Conservation (phyloP, 495 filamentous ascomycete species). For the Lophiostoma macrostomum region DNA sequence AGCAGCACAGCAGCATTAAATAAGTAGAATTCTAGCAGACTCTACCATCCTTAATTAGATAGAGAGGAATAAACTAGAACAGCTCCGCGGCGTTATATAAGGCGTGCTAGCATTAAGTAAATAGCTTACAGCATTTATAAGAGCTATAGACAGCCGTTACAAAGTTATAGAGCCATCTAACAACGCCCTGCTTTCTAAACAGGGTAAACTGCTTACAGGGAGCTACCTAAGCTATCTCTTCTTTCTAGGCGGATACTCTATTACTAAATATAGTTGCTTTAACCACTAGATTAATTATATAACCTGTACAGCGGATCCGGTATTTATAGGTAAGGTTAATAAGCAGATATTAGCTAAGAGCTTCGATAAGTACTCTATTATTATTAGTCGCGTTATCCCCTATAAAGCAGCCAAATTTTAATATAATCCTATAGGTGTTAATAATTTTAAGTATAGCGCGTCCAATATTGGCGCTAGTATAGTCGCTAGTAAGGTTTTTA, state of each 20-base stretch:
- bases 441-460: not conserved
- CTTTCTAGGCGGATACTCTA: not conserved
- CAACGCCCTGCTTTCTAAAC: not conserved
- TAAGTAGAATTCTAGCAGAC: not conserved
- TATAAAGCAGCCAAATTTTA: constrained; percentile 1
- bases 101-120: not conserved
- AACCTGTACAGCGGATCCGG: not conserved
- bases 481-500: not conserved
- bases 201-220: not conserved
- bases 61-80: not conserved
- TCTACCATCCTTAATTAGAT: not conserved
- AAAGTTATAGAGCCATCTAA: constrained; percentile 2
- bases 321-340: not conserved
- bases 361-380: not conserved
- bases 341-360: not conserved
- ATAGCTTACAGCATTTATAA: not conserved
- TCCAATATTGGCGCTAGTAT: not conserved
- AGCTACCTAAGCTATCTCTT: not conserved
- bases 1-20: not conserved
- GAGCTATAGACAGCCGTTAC: not conserved
- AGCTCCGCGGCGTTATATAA: not conserved
- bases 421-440: not conserved
- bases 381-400: not conserved
- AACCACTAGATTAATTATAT: not conserved
- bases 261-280: constrained; percentile 1